Evolutionary conservation across 768 basidiomycete species (phyloP).

Genomic region (Boletus speciosus): DNA sequence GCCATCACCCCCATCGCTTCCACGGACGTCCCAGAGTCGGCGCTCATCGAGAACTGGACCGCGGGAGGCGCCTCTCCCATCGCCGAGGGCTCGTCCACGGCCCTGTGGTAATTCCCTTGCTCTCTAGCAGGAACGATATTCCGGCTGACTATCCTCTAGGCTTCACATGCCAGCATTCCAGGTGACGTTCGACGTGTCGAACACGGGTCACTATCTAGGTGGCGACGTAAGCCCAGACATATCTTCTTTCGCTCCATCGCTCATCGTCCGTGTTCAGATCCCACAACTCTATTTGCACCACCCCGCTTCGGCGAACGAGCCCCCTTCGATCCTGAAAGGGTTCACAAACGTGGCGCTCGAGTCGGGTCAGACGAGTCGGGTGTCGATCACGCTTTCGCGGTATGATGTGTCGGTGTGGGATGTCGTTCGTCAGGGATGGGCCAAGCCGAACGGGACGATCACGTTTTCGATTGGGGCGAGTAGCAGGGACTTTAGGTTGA

Average conservation of each 20-base stretch:
- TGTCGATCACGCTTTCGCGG: constrained; percentile 58
- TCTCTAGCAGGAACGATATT: too few relatives aligned
- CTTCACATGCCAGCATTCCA: constrained; percentile 62
- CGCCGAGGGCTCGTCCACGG: constrained; percentile 55
- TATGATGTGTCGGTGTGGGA: constrained; percentile 81
- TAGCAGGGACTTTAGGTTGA: constrained; percentile 57
- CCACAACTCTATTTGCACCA: constrained; percentile 76
- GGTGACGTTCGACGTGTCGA: constrained; percentile 62
- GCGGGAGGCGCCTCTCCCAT: constrained; percentile 53
- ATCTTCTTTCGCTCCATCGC: neutral
- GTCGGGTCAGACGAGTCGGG: constrained; percentile 44
- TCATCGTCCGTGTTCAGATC: constrained; percentile 37
- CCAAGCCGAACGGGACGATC: constrained; percentile 60
- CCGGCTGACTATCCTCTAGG: constrained; percentile 31
- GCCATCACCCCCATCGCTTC: constrained; percentile 40
- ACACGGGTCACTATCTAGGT: constrained; percentile 61
- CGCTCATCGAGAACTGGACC: constrained; percentile 51
- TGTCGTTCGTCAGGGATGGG: constrained; percentile 69
- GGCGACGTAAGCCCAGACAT: constrained; percentile 47
- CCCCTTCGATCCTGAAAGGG: constrained; percentile 67
- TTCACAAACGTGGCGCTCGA: constrained; percentile 57
- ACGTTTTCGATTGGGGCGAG: constrained; percentile 65
- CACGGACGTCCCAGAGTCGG: constrained; percentile 30
- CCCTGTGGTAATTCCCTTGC: constrained; percentile 47
- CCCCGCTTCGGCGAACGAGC: constrained; percentile 60